Evolutionary conservation across 2,329 filamentous ascomycete species (phyloP), one percentile per base, ranked within the genome.

Genomic region (Aureobasidium sp.): DNA sequence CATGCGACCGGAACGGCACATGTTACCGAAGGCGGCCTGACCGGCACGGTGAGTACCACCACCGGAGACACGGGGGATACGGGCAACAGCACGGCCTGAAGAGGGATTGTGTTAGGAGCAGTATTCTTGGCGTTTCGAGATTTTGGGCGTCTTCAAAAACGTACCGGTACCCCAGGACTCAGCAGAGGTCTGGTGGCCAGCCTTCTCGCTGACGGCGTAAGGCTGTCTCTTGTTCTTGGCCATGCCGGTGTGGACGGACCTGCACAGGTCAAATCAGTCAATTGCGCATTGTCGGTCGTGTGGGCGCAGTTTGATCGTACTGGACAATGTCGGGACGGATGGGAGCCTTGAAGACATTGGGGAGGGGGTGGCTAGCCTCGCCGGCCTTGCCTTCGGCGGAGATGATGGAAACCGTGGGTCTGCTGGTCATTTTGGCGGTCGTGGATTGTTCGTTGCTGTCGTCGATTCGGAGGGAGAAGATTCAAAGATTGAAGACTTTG

Each of bases 151-250:
- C 53, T 57, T 66, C 65, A 30, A 32, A 44, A 61, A 74, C 67
- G 63, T 71, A 95, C 91, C 93, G 83, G 93, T 97, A 88, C 93
- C 93, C 94, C 94, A 99, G 71, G 95, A 99, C 86, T 99, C 94
- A 78, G 94, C 94, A 81, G 91, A 96, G 78, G 94, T 99, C 85
- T 99, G 94, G 84, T 99, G 94, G 84, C 94, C 94, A 77, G 94
- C 94, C 90, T 99, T 99, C 89, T 97, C 93, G 88, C 91, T 96
- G 85, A 99, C 94, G 76, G 94, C 87, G 81, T 99, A 99, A 73
- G 94, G 92, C 83, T 99, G 94, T 79, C 94, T 89, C 88, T 96
- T 97, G 88, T 99, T 99, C 91, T 99, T 99, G 79, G 93, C 93
- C 85, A 99, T 95, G 76, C 94, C 94, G 75, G 91, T 96, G 88